Base-by-base conservation (phyloP, 177 flowering plant species). In the Vitis hybrid region DNA sequence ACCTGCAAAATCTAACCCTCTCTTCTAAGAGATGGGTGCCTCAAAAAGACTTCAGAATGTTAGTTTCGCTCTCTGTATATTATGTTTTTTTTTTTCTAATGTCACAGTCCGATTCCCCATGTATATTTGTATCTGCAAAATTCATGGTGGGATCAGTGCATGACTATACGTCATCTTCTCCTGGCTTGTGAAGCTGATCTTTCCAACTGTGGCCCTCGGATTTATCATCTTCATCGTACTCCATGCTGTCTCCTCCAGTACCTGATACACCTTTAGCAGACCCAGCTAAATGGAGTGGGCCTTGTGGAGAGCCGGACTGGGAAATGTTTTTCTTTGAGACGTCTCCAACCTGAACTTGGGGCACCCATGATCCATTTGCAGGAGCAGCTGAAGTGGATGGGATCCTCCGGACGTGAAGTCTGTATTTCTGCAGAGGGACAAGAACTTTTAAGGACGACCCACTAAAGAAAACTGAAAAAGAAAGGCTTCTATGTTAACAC, bases 381-480 rank as follows among this genome's bases (percentile, higher is more conserved):
- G 62, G 6, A 1, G 60, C 51, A 34, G 71, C 51, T 4, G 69
- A 50, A 63, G 70, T 54, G 11, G 45, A 4, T 51, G 84, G 79
- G 17, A 68, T 48, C 62, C 71, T 81, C 56, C 84, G 76, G 18
- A 78, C 50, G 68, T 83, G 87, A 65, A 83, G 75, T 59, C 89
- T 73, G 69, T 83, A 85, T 73, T 85, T 85, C 89, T 85, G 81
- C 59, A 69, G n/a, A 23, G 7, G 15, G 4, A 12, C 30, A 19
- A 63, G 6, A 62, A 34, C 9, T 62, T 14, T 1, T 7, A 12
- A 12, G 18, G 32, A 49, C 4, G 8, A 17, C 23, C 14, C 19
- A 60, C 51, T 55, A 55, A 68, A 34, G 9, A 5, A 55, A 48
- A 26, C 30, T 26, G 30, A 26, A 45, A 66, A 62, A 34, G 48